Percentiles rank a stretch among this genome's conserved stretches.
These are phyloP conservation scores for Erigeron canadensis DNA, from an alignment of 129 eudicot species.

Conservation along the genomic window DNA sequence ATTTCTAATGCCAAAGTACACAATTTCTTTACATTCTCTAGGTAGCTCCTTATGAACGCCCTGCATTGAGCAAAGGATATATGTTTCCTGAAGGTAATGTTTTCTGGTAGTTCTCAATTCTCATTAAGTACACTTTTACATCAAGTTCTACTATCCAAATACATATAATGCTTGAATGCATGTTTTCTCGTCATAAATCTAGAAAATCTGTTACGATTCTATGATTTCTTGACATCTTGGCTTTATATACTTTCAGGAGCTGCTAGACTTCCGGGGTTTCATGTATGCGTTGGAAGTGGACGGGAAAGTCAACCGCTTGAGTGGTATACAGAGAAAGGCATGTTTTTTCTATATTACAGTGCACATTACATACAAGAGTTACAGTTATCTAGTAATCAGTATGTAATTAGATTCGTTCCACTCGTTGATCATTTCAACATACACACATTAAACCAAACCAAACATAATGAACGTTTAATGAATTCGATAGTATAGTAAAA, in stretches of 20 bases:
- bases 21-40: constrained; percentile 17
- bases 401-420: too few species aligned
- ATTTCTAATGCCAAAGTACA: neutral
- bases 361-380: neutral
- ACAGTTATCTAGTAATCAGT: neutral
- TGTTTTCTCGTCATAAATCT: neutral
- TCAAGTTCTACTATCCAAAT: neutral
- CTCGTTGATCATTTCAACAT: too few species aligned
- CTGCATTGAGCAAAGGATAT: constrained; percentile 94
- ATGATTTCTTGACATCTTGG: neutral
- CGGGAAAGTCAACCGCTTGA: constrained; percentile 86
- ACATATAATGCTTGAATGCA: neutral
- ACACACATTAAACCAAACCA: too few species aligned
- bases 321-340: constrained; percentile 93
- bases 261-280: constrained; percentile 96
- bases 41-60: constrained; percentile 99
- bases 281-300: constrained; percentile 95
- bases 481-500: neutral
- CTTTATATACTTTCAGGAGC: constrained; percentile 48
- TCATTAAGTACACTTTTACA: neutral
- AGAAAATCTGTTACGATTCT: neutral
- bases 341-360: neutral
- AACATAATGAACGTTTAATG: neutral
- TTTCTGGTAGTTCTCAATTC: neutral
- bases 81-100: constrained; percentile 86